Percentiles rank a stretch among this genome's conserved stretches.
These are phyloP conservation scores for Mycena crocata DNA, from an alignment of 768 basidiomycete genomes.

Conservation along the genomic window DNA sequence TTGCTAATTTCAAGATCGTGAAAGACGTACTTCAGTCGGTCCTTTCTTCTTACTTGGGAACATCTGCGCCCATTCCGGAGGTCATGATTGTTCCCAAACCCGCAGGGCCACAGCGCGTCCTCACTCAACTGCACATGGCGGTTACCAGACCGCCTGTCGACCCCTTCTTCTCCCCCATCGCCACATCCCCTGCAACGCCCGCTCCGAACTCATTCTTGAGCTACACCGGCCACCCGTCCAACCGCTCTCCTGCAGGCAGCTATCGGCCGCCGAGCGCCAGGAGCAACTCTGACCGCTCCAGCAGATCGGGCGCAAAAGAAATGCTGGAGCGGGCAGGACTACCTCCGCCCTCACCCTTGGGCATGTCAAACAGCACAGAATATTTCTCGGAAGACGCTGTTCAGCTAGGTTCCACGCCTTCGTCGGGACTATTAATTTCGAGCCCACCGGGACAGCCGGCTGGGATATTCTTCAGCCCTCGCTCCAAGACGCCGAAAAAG, in stretches of 20 bases:
- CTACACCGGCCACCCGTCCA: constrained; percentile 35
- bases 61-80: constrained; percentile 71
- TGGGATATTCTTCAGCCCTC: constrained; percentile 96
- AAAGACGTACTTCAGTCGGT: constrained; percentile 86
- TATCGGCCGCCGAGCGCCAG: constrained; percentile 64
- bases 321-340: constrained; percentile 49
- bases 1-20: constrained; percentile 88
- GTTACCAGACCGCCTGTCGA: constrained; percentile 89
- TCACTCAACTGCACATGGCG: constrained; percentile 93
- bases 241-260: constrained; percentile 52
- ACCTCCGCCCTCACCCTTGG: constrained; percentile 76
- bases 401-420: constrained; percentile 79
- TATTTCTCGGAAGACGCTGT: constrained; percentile 81
- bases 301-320: constrained; percentile 64
- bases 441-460: constrained; percentile 93
- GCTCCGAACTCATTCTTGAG: constrained; percentile 58
- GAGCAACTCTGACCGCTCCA: constrained; percentile 71
- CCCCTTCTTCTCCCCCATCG: constrained; percentile 93
- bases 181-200: constrained; percentile 90
- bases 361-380: constrained; percentile 78
- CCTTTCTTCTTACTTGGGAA: constrained; percentile 58
- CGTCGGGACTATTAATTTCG: constrained; percentile 90
- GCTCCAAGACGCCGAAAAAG: constrained; percentile 52
- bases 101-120: constrained; percentile 91
- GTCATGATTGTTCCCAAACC: constrained; percentile 98